Base-by-base conservation (phyloP, 331 rosid genomes). In the Telfairia occidentalis region DNA sequence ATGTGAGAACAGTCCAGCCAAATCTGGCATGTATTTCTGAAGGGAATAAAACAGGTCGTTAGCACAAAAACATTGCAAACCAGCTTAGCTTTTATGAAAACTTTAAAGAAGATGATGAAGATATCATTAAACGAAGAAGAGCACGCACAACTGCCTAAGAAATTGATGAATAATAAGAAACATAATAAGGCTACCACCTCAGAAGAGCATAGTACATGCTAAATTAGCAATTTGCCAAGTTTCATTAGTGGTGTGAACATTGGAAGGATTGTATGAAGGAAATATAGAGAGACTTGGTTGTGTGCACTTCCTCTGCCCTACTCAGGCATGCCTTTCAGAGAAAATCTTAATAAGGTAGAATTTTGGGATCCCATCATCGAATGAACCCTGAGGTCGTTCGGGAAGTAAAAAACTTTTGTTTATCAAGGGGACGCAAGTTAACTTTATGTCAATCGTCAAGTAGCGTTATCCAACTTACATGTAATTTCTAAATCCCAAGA, bases 1-100 rank as follows among this genome's bases (percentile, higher is more conserved):
- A 52, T 94, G 98, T 71, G 98, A 79, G 87, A 94, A 94, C 79
- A 91, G 91, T 76, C 83, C 81, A 43, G 96, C 96, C 85, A 94
- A 86, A 63, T 89, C 95, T 38, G 97, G 97, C 98, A 94, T 91
- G 85, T 91, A 89, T 87, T 94, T 94, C 98, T 94, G 96, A 80
- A 46, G 78, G 78, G 75, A 42, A 45, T 16, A 43, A 23, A 69
- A 69, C 50, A 24, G 38, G 23, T 26, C 15, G 73, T 66, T 66
- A 69, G 55, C 13, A 69, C n/a, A 1, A 43, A 45, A 23, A 67
- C 21, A 21, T 5, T 23, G 37, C 23, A 67, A 40, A 23, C 23
- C 55, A 38, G 37, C n/a, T n/a, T 13, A 67, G n/a, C n/a, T n/a
- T 45, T 69, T 45, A 13, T 16, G 16, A 69, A 69, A 45, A 8